These are phyloP conservation scores for Puccinellia tenuiflora DNA, from an alignment of 176 grass and related monocot genomes.

Conservation along the genomic window DNA sequence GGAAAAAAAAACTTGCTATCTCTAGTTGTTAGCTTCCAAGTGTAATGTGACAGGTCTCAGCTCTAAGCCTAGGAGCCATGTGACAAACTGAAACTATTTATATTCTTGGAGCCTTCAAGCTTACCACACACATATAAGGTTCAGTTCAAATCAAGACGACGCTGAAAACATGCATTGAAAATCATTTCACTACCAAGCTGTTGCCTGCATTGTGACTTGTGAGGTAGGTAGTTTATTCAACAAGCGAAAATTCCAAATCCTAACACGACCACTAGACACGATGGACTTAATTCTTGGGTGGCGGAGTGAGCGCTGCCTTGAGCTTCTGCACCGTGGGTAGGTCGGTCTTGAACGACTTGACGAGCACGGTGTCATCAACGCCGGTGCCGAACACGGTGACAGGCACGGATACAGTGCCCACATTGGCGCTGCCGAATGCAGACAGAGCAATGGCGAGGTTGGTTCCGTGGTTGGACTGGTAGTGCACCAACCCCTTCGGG, in stretches of 20 bases:
- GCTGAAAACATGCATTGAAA: background rate
- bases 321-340: conserved; percentile 16
- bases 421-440: conserved; percentile 23
- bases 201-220: background rate
- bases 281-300: background rate
- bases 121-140: background rate
- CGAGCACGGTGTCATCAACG: background rate
- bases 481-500: conserved; percentile 37
- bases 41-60: too few relatives aligned
- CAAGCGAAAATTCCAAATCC: background rate
- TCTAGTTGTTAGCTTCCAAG: too few relatives aligned
- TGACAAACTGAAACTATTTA: too few relatives aligned
- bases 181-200: background rate
- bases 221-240: background rate
- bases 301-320: background rate
- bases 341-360: conserved; percentile 39
- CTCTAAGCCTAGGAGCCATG: too few relatives aligned
- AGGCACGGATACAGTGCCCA: background rate
- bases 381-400: conserved; percentile 25
- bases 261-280: background rate
- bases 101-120: background rate
- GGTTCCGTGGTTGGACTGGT: background rate
- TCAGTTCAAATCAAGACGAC: background rate
- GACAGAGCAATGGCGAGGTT: background rate
- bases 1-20: too few relatives aligned